A percentile compares a stretch with the other conserved stretches of the same genome.
Conservation (phyloP, 164 flowering plant genomes). For the Aristolochia californica region DNA sequence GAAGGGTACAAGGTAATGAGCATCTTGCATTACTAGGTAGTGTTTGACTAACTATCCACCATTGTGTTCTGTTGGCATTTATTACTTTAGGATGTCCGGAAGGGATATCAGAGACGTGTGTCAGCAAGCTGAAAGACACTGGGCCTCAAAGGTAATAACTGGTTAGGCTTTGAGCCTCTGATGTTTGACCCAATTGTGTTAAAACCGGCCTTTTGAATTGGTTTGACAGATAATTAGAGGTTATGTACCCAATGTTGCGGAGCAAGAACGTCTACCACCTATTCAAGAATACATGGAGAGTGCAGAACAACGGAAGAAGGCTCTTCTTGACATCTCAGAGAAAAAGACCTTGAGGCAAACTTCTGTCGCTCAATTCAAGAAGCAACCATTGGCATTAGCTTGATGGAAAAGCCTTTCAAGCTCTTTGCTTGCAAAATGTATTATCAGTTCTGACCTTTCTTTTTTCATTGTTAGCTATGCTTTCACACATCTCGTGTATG, state of each 20-base stretch:
- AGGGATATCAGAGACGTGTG: conserved; percentile 88
- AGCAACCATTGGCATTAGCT: conserved; percentile 26
- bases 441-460: too few relatives aligned
- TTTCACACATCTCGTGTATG: too few relatives aligned
- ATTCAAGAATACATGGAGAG: conserved; percentile 57
- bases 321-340: conserved; percentile 24
- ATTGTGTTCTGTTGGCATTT: neutral
- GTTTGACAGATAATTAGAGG: conserved; percentile 63
- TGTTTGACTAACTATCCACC: too few relatives aligned
- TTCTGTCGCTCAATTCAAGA: conserved; percentile 6
- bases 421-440: too few relatives aligned
- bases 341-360: conserved; percentile 13
- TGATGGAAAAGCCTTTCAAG: conserved; percentile 1
- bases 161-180: neutral
- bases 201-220: neutral
- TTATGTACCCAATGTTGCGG: conserved; percentile 29
- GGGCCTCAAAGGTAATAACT: conserved; percentile 84
- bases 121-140: conserved; percentile 89
- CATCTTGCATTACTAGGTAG: too few relatives aligned
- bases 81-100: conserved; percentile 72
- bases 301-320: conserved; percentile 37
- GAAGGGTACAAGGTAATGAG: too few relatives aligned
- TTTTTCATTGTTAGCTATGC: too few relatives aligned
- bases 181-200: neutral
- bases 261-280: conserved; percentile 57